A percentile compares a stretch with the other conserved stretches of the same genome.
Conservation (phyloP, 1,284 basidiomycete genomes). For the Melampsora americana region DNA sequence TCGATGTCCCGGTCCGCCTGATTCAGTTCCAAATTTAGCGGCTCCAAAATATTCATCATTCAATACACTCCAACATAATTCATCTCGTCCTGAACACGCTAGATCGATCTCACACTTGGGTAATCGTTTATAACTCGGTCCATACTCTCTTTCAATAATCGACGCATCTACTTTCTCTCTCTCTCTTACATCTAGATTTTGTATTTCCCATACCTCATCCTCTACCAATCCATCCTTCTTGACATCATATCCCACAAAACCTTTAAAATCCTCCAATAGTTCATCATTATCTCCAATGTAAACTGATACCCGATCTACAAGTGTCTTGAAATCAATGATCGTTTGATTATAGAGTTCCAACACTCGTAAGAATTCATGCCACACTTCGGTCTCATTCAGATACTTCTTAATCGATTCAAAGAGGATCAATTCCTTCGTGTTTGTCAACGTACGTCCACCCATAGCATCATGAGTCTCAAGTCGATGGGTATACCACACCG, state of each 20-base stretch:
- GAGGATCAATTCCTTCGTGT: constrained; percentile 34
- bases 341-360: constrained; percentile 55
- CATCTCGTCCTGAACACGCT: constrained; percentile 39
- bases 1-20: constrained; percentile 44
- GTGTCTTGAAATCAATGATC: constrained; percentile 45
- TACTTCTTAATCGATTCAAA: constrained; percentile 40
- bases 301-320: constrained; percentile 41
- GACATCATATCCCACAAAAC: constrained; percentile 43
- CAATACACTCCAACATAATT: constrained; percentile 41
- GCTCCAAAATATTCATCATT: constrained; percentile 45
- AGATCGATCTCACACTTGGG: constrained; percentile 37
- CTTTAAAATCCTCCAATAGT: constrained; percentile 42
- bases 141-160: constrained; percentile 34
- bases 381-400: constrained; percentile 48
- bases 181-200: constrained; percentile 30
- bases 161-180: constrained; percentile 40
- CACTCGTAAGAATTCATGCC: constrained; percentile 55
- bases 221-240: constrained; percentile 43
- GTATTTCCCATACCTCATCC: constrained; percentile 44
- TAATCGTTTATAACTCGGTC: constrained; percentile 39
- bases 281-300: constrained; percentile 44
- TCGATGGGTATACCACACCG: constrained; percentile 24
- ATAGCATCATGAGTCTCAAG: constrained; percentile 41
- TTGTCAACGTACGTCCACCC: constrained; percentile 42
- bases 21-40: constrained; percentile 43